Evolutionary conservation across 2,329 filamentous ascomycete genomes (phyloP), one percentile per base, ranked within the genome.

Genomic region (Nothophaeocryptopus gaeumannii): DNA sequence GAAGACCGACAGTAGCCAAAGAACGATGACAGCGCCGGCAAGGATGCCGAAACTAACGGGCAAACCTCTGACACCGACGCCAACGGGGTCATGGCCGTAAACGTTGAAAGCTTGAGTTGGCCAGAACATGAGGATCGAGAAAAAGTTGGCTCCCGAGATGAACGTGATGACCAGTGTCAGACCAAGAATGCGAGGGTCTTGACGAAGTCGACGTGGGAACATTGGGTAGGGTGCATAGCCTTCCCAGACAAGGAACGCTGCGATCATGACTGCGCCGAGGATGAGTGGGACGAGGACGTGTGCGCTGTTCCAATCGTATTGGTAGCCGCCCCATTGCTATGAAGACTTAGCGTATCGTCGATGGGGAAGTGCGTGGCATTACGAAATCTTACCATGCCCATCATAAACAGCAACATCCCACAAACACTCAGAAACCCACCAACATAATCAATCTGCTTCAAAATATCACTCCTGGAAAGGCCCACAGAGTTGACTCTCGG

Each of bases 31-130:
- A 13, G 83, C 82, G 8, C 84, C 84, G 15, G 68, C 69, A 15
- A 86, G 72, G 58, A 86, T 83, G 12, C 77, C 76, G 53, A 85
- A 81, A 2, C 80, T 82, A 53, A 86, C 75, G 1, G 84, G 83
- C 5, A 87, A 63, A 42, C 81, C 81, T 46, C 83, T 78, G 48
- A 87, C 67, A 9, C 84, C 84, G 41, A 86, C 78, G 13, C 74
- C 76, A n/a, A 84, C 67, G 0, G 83, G 82, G 52, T 85, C 80
- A 55, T 86, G 80, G 5, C 65, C 66, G 44, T 62, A 66, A 15
- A 63, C 60, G 42, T 64, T 63, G 54, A 58, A 65, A 8, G 61
- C 58, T 44, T 85, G 78, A 0, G 51, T 53, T 7, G 51, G 51
- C 46, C 51, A 53, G 42, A 52, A 52, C 50, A 52, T 52, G 13